phyloP scores from a whole-genome alignment of 768 basidiomycete genomes.

The Suillus fuscotomentosus region DNA sequence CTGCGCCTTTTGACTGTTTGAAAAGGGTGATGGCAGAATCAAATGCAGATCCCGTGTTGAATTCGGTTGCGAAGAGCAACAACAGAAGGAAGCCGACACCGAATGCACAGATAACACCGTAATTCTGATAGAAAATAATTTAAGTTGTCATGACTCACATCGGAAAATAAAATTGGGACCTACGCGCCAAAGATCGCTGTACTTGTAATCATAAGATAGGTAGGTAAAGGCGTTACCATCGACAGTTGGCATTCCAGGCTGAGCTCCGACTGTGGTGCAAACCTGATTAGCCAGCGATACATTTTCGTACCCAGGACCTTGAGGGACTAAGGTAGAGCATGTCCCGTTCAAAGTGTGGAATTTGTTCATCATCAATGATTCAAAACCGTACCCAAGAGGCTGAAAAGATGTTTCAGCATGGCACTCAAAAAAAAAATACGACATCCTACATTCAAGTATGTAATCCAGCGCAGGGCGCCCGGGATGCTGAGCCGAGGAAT shows the following conservation, averaged over 20 bases:
- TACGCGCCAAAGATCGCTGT: constrained; percentile 50
- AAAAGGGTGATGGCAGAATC: constrained; percentile 55
- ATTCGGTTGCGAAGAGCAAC: constrained; percentile 61
- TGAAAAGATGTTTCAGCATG: neutral
- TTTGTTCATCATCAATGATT: constrained; percentile 76
- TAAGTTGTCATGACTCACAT: neutral
- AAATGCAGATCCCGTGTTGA: constrained; percentile 36
- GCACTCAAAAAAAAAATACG: neutral
- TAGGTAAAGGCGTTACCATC: constrained; percentile 56
- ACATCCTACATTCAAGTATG: constrained; percentile 52
- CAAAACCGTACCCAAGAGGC: constrained; percentile 40
- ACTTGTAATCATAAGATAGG: constrained; percentile 41
- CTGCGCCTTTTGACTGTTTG: constrained; percentile 50
- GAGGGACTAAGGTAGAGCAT: constrained; percentile 59
- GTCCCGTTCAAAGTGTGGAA: constrained; percentile 67
- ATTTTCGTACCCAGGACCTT: constrained; percentile 59
- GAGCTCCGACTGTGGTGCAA: constrained; percentile 69
- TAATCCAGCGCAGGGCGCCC: constrained; percentile 67
- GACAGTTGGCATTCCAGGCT: constrained; percentile 59
- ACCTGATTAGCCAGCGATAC: constrained; percentile 65
- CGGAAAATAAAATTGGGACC: constrained; percentile 10
- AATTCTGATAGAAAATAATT: constrained; percentile 42
- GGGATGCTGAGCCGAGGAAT: constrained; percentile 66
- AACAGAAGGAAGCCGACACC: constrained; percentile 52
- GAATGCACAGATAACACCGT: constrained; percentile 70